Conservation (phyloP, 106 monocot species). For the Vanilla planifolia region DNA sequence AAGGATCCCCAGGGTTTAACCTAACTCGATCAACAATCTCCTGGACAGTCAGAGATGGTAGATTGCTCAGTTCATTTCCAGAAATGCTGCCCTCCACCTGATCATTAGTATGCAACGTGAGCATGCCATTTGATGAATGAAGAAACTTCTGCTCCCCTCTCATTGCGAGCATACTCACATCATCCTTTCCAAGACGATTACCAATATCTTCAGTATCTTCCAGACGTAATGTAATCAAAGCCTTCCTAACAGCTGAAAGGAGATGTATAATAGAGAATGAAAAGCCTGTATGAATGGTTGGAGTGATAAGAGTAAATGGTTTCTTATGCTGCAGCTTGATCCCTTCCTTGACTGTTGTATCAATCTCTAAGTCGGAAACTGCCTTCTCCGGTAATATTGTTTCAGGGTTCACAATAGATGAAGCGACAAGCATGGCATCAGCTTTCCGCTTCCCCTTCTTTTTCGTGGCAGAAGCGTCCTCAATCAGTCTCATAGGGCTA, state of each 20-base stretch:
- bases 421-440: slow-evolving; percentile 14
- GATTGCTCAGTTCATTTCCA: slow-evolving; percentile 14
- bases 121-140: slow-evolving; percentile 14
- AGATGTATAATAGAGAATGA: slow-evolving; percentile 94
- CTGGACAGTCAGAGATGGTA: slow-evolving; percentile 63
- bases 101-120: slow-evolving; percentile 9
- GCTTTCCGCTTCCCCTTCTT: slow-evolving; percentile 64
- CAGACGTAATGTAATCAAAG: slow-evolving; percentile 36
- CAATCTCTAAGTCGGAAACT: slow-evolving; percentile 25
- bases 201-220: slow-evolving; percentile 23
- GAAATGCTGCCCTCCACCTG: slow-evolving; percentile 14
- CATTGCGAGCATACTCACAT: slow-evolving; percentile 1
- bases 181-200: slow-evolving; percentile 16
- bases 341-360: slow-evolving; percentile 22
- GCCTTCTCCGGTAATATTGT: slow-evolving; percentile 22
- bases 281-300: slow-evolving; percentile 80
- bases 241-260: slow-evolving; percentile 73
- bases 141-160: too few species aligned
- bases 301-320: slow-evolving; percentile 60
- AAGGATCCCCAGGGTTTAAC: slow-evolving; percentile 86
- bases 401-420: slow-evolving; percentile 8
- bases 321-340: too few species aligned
- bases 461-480: slow-evolving; percentile 32
- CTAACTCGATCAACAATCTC: slow-evolving; percentile 64
- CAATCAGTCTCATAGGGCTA: slow-evolving; percentile 31